These are phyloP conservation scores for Lachancea waltii DNA, from an alignment of 805 yeast species.

Conservation along the genomic window DNA sequence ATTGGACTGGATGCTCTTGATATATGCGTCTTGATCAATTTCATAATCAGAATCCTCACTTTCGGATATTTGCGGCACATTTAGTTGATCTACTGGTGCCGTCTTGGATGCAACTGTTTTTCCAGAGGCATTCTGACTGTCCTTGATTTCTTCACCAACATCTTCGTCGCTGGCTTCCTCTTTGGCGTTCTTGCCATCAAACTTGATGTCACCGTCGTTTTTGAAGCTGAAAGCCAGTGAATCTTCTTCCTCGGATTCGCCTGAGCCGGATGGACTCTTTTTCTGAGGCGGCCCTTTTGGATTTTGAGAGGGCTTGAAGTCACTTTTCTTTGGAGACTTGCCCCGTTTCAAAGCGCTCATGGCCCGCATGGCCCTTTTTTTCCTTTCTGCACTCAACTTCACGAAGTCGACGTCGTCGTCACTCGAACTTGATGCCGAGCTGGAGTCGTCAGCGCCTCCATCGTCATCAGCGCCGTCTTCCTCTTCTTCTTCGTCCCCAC, in stretches of 20 bases:
- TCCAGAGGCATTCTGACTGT: neutral
- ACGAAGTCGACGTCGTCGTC: constrained; percentile 71
- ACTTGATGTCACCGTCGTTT: constrained; percentile 32
- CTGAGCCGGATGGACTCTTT: constrained; percentile 24
- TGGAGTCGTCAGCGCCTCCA: constrained; percentile 32
- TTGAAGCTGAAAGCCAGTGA: constrained; percentile 24
- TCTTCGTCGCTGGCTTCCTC: constrained; percentile 11
- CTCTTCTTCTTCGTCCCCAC: constrained; percentile 28
- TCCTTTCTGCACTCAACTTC: constrained; percentile 59
- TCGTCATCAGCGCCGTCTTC: constrained; percentile 38
- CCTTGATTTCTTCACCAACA: constrained; percentile 37
- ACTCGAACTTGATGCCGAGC: constrained; percentile 39
- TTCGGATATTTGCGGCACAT: constrained; percentile 28
- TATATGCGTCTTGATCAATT: constrained; percentile 30
- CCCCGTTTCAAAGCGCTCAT: constrained; percentile 33
- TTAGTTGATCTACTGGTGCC: constrained; percentile 18
- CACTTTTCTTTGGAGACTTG: constrained; percentile 27
- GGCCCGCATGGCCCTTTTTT: constrained; percentile 49
- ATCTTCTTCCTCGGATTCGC: constrained; percentile 49
- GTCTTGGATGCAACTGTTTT: constrained; percentile 7
- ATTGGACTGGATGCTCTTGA: constrained; percentile 27
- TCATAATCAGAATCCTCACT: constrained; percentile 33
- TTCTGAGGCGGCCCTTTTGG: constrained; percentile 17
- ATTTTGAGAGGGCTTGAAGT: constrained; percentile 12
- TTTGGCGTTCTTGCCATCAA: constrained; percentile 22